Conservation (phyloP, 441 rosid species). For the Populus trichocarpa region DNA sequence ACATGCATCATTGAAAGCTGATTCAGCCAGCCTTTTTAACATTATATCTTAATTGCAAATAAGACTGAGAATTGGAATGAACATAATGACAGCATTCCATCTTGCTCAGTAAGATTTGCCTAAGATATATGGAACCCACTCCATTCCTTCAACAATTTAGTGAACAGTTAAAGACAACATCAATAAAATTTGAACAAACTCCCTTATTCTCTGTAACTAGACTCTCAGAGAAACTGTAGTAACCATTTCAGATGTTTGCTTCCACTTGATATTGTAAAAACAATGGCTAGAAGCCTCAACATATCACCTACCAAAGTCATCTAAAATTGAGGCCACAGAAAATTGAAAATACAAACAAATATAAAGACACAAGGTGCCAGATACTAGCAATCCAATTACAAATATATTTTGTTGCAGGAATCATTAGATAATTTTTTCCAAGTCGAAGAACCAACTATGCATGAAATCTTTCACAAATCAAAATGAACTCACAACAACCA, state of each 20-base stretch:
- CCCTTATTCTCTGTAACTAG: background rate
- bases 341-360: background rate
- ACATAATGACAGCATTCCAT: background rate
- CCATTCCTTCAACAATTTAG: background rate
- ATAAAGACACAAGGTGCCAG: background rate
- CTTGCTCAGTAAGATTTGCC: background rate
- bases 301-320: background rate
- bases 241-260: background rate
- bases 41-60: background rate
- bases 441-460: background rate
- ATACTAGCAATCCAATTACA: background rate
- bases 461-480: background rate
- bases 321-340: background rate
- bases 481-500: background rate
- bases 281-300: background rate
- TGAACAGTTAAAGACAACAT: background rate
- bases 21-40: conserved; percentile 1
- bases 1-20: conserved; percentile 1
- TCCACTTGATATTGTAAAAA: background rate
- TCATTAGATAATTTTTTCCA: background rate
- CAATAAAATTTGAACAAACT: background rate
- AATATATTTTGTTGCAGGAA: background rate
- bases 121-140: background rate
- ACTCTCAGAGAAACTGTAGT: background rate
- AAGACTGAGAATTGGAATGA: no score